Base-by-base conservation (phyloP, 1,284 basidiomycete genomes). In the Neonothopanus nambi region DNA sequence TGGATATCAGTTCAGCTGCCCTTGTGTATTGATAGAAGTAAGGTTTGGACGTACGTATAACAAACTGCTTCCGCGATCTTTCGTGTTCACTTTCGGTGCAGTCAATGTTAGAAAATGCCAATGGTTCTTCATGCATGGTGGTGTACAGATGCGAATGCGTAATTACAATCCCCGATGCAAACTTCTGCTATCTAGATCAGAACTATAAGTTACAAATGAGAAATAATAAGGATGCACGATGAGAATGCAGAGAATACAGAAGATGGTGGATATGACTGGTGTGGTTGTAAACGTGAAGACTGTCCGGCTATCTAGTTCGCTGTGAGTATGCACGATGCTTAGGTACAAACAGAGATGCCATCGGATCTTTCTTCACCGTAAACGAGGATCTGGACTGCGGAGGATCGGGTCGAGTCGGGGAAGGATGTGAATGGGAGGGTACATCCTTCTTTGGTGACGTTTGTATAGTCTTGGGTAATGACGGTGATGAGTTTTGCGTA, bases 261-360 rank as follows among this genome's bases (percentile, higher is more conserved):
- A 33, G 3, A 33, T 33, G 30, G 13, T 33, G 30, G 8, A 11
- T 8, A 28, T 5, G 26, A 33, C 9, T 13, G 13, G 2, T 33
- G 30, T 8, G 8, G 9, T 9, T 33, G 13, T 33, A 33, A 13
- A 9, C 30, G 30, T 13, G 9, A 33, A 64, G 64, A 58, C 50
- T 41, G 33, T 44, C 45, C 41, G 48, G 47, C 63, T 64, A 68
- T 59, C 71, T 66, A 54, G 78, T 75, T 15, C 79, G 76, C 62
- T 88, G 85, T 38, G 85, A 85, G 65, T 81, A 70, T 18, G 80
- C 76, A 54, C 84, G 83, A 60, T 83, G 84, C 67, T 89, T 90
- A 42, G 87, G 88, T 68, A 90, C 82, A 66, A 90, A 90, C 36
- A 90, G 68, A 47, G 79, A 75, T 45, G 84, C 74, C 78, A 81